Base-by-base conservation (phyloP, 1,284 basidiomycete genomes). In the Tranzscheliella williamsii region DNA sequence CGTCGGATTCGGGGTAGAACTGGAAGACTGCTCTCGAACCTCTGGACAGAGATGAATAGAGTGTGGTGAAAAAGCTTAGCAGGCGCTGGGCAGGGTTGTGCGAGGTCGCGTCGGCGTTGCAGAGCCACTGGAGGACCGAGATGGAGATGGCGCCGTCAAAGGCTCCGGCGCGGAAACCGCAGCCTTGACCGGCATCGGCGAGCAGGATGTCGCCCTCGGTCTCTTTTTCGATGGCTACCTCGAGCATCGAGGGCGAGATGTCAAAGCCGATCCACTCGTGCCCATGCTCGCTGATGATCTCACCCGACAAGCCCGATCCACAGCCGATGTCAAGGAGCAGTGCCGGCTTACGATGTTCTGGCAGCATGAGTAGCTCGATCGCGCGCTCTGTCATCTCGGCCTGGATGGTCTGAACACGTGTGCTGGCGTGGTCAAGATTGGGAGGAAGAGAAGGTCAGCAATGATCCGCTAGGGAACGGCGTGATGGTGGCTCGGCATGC, bases 71-170 rank as follows among this genome's bases (percentile, higher is more conserved):
- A 82, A 99, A 99, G 27, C 89, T 86, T 21, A 85, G 85, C 24
- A 98, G 84, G 33, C 95, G 89, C 70, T 91, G 88, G 0, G 92
- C 89, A 0, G 95, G 95, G 2, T 92, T 94, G 48, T 91, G 89
- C 58, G 90, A 86, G 3, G 89, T 87, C 22, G 91, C 88, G 79
- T 98, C 95, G 30, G 95, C 94, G 78, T 98, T 99, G 55, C 97
- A 84, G 0, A 99, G 84, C 95, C 95, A 99, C 81, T 99, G 95
- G 3, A 99, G 83, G 20, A 97, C 95, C 17, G 95, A 98, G 75
- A 99, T 90, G 74, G 92, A 94, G 73, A 99, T 98, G 7, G 91
- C 92, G 34, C 93, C 95, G 78, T 99, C 95, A 78, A 98, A 98
- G 56, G 89, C 89, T 50, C 94, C 95, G 35, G 95, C 89, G 24